Evolutionary conservation across 108 stramenopile species (phyloP).

Genomic region (Skeletonema costatum): DNA sequence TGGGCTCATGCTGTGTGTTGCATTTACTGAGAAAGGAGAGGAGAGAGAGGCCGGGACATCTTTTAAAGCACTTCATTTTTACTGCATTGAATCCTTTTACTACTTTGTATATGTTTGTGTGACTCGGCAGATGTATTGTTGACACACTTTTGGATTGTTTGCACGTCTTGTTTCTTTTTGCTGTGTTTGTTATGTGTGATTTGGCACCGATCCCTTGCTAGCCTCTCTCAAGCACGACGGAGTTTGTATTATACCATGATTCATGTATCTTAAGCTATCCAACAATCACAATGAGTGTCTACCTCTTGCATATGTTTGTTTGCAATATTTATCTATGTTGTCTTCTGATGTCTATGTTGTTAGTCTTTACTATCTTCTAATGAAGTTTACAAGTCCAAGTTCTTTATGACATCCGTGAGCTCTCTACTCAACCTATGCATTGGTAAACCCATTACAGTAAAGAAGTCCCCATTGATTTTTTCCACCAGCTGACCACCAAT

Average conservation of each 20-base stretch:
- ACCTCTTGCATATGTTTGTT: not conserved
- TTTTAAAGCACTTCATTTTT: not conserved
- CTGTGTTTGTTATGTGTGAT: too few species aligned
- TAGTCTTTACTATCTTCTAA: too few species aligned
- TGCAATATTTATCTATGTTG: not conserved
- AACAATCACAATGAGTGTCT: not conserved
- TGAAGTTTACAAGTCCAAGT: not conserved
- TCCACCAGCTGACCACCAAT: constrained; percentile 81
- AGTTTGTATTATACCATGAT: not conserved
- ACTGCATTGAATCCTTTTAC: not conserved
- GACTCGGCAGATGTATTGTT: not conserved
- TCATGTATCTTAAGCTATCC: not conserved
- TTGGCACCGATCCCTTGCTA: too few species aligned
- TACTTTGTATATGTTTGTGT: not conserved
- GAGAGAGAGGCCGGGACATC: not conserved
- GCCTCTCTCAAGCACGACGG: not conserved
- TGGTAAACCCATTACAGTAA: constrained; percentile 94
- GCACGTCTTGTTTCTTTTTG: not conserved
- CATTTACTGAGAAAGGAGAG: not conserved
- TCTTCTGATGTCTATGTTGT: too few species aligned
- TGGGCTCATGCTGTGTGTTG: not conserved
- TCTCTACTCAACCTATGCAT: constrained; percentile 78
- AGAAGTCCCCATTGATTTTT: constrained; percentile 83
- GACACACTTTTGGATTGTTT: not conserved
- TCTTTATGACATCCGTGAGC: constrained; percentile 46